Evolutionary conservation across 768 basidiomycete genomes (phyloP).

Genomic region (Boletellus sp.): DNA sequence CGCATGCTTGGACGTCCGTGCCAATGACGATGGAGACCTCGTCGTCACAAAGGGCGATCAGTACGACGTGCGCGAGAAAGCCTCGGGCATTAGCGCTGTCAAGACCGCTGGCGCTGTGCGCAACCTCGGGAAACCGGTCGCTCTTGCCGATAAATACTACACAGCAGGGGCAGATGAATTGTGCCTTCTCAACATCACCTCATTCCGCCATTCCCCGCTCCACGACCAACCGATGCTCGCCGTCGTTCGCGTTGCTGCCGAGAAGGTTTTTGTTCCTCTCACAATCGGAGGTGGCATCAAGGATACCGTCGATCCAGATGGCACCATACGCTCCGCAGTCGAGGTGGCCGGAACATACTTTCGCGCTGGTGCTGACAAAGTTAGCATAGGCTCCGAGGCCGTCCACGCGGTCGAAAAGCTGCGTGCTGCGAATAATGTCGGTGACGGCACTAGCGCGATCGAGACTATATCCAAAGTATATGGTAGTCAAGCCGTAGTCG

Average conservation of each 20-base stretch:
- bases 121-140: constrained; percentile 96
- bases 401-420: constrained; percentile 90
- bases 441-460: constrained; percentile 80
- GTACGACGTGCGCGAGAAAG: constrained; percentile 93
- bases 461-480: constrained; percentile 89
- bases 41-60: constrained; percentile 99
- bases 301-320: constrained; percentile 93
- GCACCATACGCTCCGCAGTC: constrained; percentile 77
- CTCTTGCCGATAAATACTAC: constrained; percentile 85
- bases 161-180: constrained; percentile 90
- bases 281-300: constrained; percentile 99
- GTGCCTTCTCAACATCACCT: constrained; percentile 98
- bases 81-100: constrained; percentile 30
- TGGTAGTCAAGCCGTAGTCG: constrained; percentile 96
- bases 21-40: constrained; percentile 93
- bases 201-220: constrained; percentile 94
- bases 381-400: constrained; percentile 95
- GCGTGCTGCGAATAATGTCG: constrained; percentile 44
- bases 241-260: constrained; percentile 85
- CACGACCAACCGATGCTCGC: constrained; percentile 98
- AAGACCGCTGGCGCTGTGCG: constrained; percentile 74
- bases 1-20: constrained; percentile 95
- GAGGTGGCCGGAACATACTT: constrained; percentile 97
- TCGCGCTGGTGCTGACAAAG: constrained; percentile 96
- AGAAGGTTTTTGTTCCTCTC: constrained; percentile 91